These are phyloP conservation scores for Diaporthe citriasiana DNA, from an alignment of 2,329 filamentous ascomycete species.

Conservation along the genomic window DNA sequence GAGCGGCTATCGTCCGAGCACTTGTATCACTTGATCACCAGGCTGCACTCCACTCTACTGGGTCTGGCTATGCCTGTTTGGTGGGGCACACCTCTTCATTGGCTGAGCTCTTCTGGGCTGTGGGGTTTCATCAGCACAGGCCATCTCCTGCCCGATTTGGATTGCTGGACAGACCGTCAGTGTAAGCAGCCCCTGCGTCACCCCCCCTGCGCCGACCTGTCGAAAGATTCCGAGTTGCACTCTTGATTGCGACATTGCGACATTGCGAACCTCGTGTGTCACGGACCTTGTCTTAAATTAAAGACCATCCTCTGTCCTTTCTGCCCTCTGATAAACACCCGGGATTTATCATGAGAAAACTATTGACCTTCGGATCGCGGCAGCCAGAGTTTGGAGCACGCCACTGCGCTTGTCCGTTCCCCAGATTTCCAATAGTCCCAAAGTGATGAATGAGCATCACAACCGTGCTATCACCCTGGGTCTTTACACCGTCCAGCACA, in stretches of 20 bases:
- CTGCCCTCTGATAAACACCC: not conserved
- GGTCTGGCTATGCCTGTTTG: slow-evolving; percentile 16
- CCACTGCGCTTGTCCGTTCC: not conserved
- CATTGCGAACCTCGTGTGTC: not conserved
- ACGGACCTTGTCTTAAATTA: slow-evolving; percentile 30
- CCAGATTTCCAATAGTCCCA: not conserved
- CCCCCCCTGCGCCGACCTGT: not conserved
- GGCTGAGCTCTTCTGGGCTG: not conserved
- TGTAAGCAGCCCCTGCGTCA: slow-evolving; percentile 15
- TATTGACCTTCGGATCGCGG: slow-evolving; percentile 2
- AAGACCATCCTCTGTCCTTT: not conserved
- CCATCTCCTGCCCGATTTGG: slow-evolving; percentile 9
- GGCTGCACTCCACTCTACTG: slow-evolving; percentile 28
- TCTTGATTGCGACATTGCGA: slow-evolving; percentile 14
- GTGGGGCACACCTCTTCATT: not conserved
- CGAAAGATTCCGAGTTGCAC: slow-evolving; percentile 7
- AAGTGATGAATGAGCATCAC: not conserved
- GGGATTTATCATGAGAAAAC: not conserved
- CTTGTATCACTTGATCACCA: slow-evolving; percentile 27
- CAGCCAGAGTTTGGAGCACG: not conserved
- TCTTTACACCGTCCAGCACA: too few species aligned
- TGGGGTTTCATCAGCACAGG: slow-evolving; percentile 24
- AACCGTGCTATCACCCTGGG: too few species aligned
- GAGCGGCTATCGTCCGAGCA: slow-evolving; percentile 6
- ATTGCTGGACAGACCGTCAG: not conserved